These are phyloP conservation scores for Pythium angustatum DNA, from an alignment of 352 stramenopile genomes.

Conservation along the genomic window DNA sequence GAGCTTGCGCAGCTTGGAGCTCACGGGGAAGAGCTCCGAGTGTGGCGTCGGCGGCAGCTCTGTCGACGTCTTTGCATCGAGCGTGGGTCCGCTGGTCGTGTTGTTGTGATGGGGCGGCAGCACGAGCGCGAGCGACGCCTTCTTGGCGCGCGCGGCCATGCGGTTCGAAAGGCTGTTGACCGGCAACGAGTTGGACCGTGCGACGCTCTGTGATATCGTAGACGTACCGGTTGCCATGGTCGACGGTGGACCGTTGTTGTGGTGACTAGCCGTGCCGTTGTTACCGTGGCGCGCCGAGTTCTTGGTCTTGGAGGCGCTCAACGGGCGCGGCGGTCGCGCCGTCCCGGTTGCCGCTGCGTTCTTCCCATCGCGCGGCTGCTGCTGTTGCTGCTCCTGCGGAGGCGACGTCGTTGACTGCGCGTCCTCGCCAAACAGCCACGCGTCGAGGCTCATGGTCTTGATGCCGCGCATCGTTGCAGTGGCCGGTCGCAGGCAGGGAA, in stretches of 20 bases:
- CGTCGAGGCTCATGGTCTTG: constrained; percentile 68
- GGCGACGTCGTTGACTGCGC: too few species aligned
- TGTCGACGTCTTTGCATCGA: background rate
- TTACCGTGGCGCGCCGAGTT: background rate
- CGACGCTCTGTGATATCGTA: background rate
- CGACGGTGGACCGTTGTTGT: too few species aligned
- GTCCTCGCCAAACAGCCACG: constrained; percentile 83
- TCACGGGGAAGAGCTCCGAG: constrained; percentile 61
- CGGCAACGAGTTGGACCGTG: constrained; percentile 37
- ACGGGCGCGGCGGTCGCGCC: constrained; percentile 1
- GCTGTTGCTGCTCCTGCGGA: constrained; percentile 8
- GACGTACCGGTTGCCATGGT: too few species aligned
- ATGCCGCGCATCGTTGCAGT: constrained; percentile 44
- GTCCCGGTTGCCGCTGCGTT: background rate
- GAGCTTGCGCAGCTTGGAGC: constrained; percentile 72
- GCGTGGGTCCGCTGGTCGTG: too few species aligned
- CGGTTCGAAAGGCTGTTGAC: constrained; percentile 31
- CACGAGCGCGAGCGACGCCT: constrained; percentile 29
- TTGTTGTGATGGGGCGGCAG: background rate
- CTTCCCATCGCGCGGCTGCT: background rate
- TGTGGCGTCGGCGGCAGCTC: constrained; percentile 14
- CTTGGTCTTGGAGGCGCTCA: constrained; percentile 20
- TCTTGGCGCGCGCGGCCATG: constrained; percentile 30
- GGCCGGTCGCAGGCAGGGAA: background rate
- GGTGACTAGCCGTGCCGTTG: too few species aligned